phyloP scores from a whole-genome alignment of 371 early-diverging fungal species.

The Actinomucor elegans region DNA sequence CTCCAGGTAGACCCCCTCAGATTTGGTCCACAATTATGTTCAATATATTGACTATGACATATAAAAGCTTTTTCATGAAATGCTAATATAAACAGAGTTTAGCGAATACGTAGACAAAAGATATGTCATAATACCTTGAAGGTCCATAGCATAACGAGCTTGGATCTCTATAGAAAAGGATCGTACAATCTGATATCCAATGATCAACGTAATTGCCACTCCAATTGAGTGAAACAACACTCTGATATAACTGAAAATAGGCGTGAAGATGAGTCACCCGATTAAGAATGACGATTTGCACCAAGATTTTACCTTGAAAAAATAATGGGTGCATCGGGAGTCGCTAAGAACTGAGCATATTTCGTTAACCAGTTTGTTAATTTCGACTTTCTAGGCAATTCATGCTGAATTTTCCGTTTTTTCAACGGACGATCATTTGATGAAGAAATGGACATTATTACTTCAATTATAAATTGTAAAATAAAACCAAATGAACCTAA shows the following conservation, averaged over 20 bases:
- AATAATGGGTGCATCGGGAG: conserved; percentile 10
- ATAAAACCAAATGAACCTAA: no score
- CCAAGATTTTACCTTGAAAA: conserved; percentile 13
- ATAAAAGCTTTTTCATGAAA: conserved; percentile 3
- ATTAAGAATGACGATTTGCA: no score
- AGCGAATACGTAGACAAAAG: no score
- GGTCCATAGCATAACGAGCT: neutral
- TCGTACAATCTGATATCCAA: neutral
- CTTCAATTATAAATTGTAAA: no score
- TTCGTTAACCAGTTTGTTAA: no score
- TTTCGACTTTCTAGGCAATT: no score
- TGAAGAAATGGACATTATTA: no score
- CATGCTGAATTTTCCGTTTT: neutral
- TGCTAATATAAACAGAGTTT: no score
- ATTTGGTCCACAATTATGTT: conserved; percentile 15
- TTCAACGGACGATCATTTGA: neutral
- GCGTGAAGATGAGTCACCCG: no score
- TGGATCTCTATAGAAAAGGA: neutral
- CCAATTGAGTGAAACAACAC: neutral
- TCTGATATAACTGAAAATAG: conserved; percentile 1
- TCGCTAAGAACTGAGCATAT: neutral
- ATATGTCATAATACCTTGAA: no score
- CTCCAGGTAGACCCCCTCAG: conserved; percentile 11
- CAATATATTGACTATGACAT: conserved; percentile 10
- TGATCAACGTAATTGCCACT: neutral